Conservation (phyloP, 2,329 filamentous ascomycete genomes). For the Aspergillus fructus region DNA sequence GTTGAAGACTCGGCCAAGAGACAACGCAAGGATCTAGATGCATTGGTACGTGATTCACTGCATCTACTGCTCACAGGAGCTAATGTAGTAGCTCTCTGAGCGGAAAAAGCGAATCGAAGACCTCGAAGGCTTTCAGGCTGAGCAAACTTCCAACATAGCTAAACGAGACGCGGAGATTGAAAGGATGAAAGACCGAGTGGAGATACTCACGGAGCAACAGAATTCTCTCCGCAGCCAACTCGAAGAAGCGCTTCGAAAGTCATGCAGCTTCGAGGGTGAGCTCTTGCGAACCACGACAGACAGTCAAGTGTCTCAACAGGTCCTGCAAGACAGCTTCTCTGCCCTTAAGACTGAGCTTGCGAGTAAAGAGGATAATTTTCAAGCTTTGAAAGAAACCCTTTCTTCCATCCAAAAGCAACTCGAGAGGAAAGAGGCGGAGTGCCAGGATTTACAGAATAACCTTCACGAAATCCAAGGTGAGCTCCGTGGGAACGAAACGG, state of each 20-base stretch:
- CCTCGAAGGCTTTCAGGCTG: slow-evolving; percentile 15
- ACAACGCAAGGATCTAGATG: slow-evolving; percentile 12
- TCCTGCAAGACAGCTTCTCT: slow-evolving; percentile 8
- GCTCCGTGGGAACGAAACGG: background rate
- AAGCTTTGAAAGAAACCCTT: slow-evolving; percentile 9
- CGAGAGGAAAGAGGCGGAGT: background rate
- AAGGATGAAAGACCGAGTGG: slow-evolving; percentile 23
- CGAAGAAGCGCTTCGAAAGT: slow-evolving; percentile 20
- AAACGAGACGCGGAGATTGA: slow-evolving; percentile 20
- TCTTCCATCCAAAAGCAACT: slow-evolving; percentile 16
- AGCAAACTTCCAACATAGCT: slow-evolving; percentile 13
- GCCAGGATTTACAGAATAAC: background rate
- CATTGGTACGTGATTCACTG: slow-evolving; percentile 18
- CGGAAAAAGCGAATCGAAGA: slow-evolving; percentile 20
- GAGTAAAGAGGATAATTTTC: slow-evolving; percentile 32
- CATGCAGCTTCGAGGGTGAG: slow-evolving; percentile 22
- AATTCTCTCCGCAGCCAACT: slow-evolving; percentile 19
- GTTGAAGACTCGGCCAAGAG: slow-evolving; percentile 14
- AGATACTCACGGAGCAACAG: slow-evolving; percentile 16
- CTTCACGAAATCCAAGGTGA: background rate
- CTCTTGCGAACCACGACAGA: slow-evolving; percentile 10
- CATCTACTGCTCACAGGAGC: background rate
- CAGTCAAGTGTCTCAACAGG: background rate
- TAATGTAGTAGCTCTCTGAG: slow-evolving; percentile 24
- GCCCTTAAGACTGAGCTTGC: slow-evolving; percentile 1